Base-by-base conservation (phyloP, 306 rosid genomes). In the Castanea sativa region DNA sequence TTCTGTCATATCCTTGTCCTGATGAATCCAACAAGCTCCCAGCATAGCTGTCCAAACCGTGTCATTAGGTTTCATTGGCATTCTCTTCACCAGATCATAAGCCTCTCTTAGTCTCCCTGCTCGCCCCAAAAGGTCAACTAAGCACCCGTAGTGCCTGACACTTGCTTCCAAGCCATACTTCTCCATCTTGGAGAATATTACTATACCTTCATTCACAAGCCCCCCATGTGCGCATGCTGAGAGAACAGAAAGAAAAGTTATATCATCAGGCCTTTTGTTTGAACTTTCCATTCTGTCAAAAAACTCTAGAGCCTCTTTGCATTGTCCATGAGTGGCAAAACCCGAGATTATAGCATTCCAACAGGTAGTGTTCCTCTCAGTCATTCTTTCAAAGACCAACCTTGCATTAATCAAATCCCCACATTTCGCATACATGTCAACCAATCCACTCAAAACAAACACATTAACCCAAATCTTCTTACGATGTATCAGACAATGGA, bases 341-440 rank as follows among this genome's bases (percentile, higher is more conserved):
- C 91, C 92, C 6, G 90, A 86, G 81, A 92, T 87, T 92, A 92
- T 89, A 29, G 91, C 86, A 86, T 90, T 89, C 93, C 97, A 92
- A 71, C 94, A 90, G 69, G 74, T 69, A 21, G 68, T 77, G 84
- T 85, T 87, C 81, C 83, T 92, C 69, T 80, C 83, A 71, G 69
- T 56, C 81, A 61, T 81, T 60, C 82, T 82, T 58, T 87, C 93
- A 86, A 90, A 92, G 29, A 88, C 71, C 75, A 80, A 68, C 75
- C 80, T 87, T 35, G 95, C 93, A 80, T 75, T 80, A 69, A 74
- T 79, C 80, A 90, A 81, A 73, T 90, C 95, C 33, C 97, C 95
- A 72, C 95, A 92, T 85, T 90, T 90, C 9, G 93, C 83, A 73
- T 92, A 90, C 97, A 92, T 90, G 78, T 92, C 92, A 60, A 92